Evolutionary conservation across 371 early-diverging fungal genomes (phyloP), one percentile per base, ranked within the genome.

Genomic region (Entomophthora muscae): DNA sequence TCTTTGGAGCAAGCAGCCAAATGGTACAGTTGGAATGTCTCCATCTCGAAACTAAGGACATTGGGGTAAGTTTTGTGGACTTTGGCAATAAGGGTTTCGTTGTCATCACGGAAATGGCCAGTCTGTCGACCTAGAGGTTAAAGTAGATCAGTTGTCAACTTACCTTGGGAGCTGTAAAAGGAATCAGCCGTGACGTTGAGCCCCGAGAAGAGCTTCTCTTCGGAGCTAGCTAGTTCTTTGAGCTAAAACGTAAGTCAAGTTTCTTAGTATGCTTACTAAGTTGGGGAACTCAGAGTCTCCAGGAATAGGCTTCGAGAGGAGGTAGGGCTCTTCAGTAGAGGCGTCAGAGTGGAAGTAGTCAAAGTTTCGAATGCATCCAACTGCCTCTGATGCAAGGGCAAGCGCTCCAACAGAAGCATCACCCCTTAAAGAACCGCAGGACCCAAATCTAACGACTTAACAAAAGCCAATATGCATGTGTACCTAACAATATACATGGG

Each of bases 141-240:
- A 51, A 33, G 23, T 24, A 2, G 5, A 29, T 22, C 3, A 33
- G 7, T 22, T 13, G 21, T 33, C 31, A 21, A 26, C 12, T 22
- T 61, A 61, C 61, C 95, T 72, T 96, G 95, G 13, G 90, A 82
- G 1, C 86, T 82, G 65, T 96, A 96, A 75, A 95, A 95, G 1
- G 90, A 85, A 67, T 92, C 93, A 0, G 88, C 87, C 22, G 90
- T 88, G 0, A 84, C 89, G 66, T 91, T 88, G 26, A 88, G 59
- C 0, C 96, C 93, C 12, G 69, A 70, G 52, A 77, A 68, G 27
- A 93, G 73, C n/a, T 82, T 76, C n/a, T 77, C 77, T 12, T 72
- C 67, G 2, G 79, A 77, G 23, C 42, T n/a, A 51, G 33, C 61
- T 72, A 53, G 0, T 65, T n/a, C 12, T 63, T 53, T 55, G 67